Base-by-base conservation (phyloP, 2,329 filamentous ascomycete genomes). In the Venturia pyrina region DNA sequence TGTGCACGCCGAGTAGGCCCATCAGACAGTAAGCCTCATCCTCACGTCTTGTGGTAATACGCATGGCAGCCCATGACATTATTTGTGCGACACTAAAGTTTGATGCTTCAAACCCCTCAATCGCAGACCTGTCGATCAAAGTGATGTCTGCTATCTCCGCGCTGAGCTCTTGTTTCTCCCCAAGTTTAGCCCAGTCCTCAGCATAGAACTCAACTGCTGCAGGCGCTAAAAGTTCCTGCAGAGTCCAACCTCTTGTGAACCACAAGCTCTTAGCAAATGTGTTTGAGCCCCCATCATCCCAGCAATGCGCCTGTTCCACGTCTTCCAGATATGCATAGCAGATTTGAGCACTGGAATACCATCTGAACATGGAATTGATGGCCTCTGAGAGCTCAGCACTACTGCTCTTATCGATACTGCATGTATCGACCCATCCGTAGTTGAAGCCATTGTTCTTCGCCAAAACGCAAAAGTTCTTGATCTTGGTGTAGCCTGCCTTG, bases 341-440 rank as follows among this genome's bases (percentile, higher is more conserved):
- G 24, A 69, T 43, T 21, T 59, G 28, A 4, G 69, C 68, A 3
- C 66, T 56, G 43, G 67, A 57, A 53, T 70, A 71, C 68, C 69
- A 71, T 3, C 62, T 48, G 50, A 69, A n/a, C 46, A 69, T 71
- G 17, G 69, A 70, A 62, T 70, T 70, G 50, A 69, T 69, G 15
- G 68, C 67, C 56, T 70, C 19, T 5, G 64, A 63, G 4, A 71
- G 62, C 44, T 71, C 70, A 0, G 68, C 66, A 41, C 68, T 69
- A 63, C 65, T 70, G 8, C 63, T 64, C 62, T 71, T 70, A 53
- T 71, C 68, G 57, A 70, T 71, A 41, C 69, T 70, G 66, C 69
- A 70, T 11, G 69, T 71, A 64, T 71, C 69, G 24, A 70, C 67
- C 70, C 70, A 71, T 37, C 65, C 46, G 62, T 68, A 71, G 5